Conservation (phyloP, 78 protist species). For the Tieghemostelium lacteum region DNA sequence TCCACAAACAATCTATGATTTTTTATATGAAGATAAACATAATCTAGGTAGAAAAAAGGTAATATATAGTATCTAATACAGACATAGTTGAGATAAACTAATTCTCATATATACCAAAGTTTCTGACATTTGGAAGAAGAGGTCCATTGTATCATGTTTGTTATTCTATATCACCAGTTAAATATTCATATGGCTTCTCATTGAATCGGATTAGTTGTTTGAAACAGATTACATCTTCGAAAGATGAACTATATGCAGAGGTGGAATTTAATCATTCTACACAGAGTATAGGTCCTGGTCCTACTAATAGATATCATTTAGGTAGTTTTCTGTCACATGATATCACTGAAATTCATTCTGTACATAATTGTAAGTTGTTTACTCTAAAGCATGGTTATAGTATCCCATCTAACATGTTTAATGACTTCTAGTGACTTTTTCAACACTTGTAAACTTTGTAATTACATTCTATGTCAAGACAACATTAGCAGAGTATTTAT, state of each 20-base stretch:
- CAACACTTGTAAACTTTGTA: conserved; percentile 65
- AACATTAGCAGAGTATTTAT: conserved; percentile 53
- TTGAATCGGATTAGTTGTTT: conserved; percentile 71
- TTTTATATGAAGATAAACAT: conserved; percentile 55
- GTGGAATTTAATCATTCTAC: conserved; percentile 83
- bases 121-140: conserved; percentile 79
- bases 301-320: conserved; percentile 77
- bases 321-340: conserved; percentile 81
- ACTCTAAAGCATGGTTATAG: neutral
- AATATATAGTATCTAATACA: neutral
- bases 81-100: neutral
- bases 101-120: neutral
- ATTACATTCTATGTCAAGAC: conserved; percentile 67
- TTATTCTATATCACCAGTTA: conserved; percentile 78
- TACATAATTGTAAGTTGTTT: conserved; percentile 72
- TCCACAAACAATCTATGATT: conserved; percentile 75
- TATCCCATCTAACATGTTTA: conserved; percentile 15
- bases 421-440: conserved; percentile 56
- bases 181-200: conserved; percentile 73
- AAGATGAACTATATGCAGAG: conserved; percentile 82
- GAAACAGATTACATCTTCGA: conserved; percentile 53
- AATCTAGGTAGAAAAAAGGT: conserved; percentile 70
- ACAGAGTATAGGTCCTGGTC: conserved; percentile 76
- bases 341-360: conserved; percentile 74
- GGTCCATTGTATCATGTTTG: conserved; percentile 81